Evolutionary conservation across 495 filamentous ascomycete species (phyloP), one percentile per base, ranked within the genome.

Genomic region (Aspergillus coremiiformis): DNA sequence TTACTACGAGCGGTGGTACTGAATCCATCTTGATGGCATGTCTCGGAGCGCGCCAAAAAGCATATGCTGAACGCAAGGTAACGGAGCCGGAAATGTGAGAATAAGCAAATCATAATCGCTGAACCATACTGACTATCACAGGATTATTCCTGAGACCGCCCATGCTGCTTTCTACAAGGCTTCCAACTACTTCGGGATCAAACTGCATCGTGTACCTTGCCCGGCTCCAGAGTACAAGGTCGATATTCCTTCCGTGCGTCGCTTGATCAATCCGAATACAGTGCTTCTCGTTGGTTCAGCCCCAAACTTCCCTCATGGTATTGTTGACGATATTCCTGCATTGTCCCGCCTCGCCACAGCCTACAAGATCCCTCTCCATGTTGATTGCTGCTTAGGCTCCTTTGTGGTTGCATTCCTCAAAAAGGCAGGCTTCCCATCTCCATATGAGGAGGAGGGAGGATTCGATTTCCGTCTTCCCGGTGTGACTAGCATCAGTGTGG

Each of bases 131-230:
- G 50, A 60, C 58, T 67, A 33, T 64, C 54, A 33, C 0, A 93
- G 89, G 83, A 90, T 99, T 57, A 80, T 99, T 33, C 93, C 93
- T 10, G 84, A 92, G 39, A 97, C 93, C 0, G 94, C 86, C 9
- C 93, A 99, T 65, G 88, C 91, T 19, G 93, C 94, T 24, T 97
- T 99, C 78, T 86, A 83, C 67, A 99, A 99, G 74, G 94, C 94
- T 8, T 85, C 82, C 59, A 77, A 84, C 49, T 99, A 99, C 73
- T 97, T 99, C 75, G 84, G 85, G 55, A 96, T 99, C 76, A 94
- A 90, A 64, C 67, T 93, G 41, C 91, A 96, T 73, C 73, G 87
- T n/a, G 90, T 96, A 20, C 72, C 84, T 22, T 95, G 94, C 71
- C 90, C 90, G 15, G 85, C 89, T 2, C 87, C 94, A 0, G 73